Conservation (phyloP, 495 filamentous ascomycete genomes). For the Penicillium macrosclerotiorum region DNA sequence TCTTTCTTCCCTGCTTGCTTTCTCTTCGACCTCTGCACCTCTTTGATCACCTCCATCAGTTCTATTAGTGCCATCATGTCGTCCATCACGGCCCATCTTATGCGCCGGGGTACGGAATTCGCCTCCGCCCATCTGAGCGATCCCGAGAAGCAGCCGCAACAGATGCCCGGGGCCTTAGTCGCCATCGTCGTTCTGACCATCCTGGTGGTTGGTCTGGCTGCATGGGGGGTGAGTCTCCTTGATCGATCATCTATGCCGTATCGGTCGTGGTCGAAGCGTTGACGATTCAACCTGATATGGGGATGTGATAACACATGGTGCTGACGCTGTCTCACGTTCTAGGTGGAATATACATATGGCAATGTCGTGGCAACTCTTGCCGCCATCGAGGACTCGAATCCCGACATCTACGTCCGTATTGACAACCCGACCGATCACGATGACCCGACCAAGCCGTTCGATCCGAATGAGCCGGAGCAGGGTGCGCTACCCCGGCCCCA, state of each 20-base stretch:
- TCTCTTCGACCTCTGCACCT: too few species aligned
- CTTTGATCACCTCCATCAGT: not conserved
- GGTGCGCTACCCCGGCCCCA: constrained; percentile 20
- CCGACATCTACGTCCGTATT: constrained; percentile 53
- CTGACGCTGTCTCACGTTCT: too few species aligned
- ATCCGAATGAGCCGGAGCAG: constrained; percentile 33
- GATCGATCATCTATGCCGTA: not conserved
- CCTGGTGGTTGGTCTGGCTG: constrained; percentile 12
- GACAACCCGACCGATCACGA: constrained; percentile 29
- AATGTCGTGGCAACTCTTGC: constrained; percentile 58
- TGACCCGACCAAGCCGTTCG: constrained; percentile 31
- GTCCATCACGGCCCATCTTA: constrained; percentile 16
- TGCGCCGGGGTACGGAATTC: constrained; percentile 30
- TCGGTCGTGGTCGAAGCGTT: not conserved
- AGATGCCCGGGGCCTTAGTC: constrained; percentile 20
- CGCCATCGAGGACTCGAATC: constrained; percentile 60
- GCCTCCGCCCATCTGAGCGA: constrained; percentile 12
- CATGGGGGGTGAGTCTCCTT: constrained; percentile 19
- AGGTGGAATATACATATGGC: constrained; percentile 58
- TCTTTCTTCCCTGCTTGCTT: constrained; percentile 1
- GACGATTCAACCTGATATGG: too few species aligned
- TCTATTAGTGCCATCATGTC: constrained; percentile 16
- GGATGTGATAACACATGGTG: too few species aligned
- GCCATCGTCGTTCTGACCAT: constrained; percentile 18
- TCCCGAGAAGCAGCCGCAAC: constrained; percentile 11